phyloP scores from a whole-genome alignment of 2,329 filamentous ascomycete species.

The Ceratocystis smalleyi region DNA sequence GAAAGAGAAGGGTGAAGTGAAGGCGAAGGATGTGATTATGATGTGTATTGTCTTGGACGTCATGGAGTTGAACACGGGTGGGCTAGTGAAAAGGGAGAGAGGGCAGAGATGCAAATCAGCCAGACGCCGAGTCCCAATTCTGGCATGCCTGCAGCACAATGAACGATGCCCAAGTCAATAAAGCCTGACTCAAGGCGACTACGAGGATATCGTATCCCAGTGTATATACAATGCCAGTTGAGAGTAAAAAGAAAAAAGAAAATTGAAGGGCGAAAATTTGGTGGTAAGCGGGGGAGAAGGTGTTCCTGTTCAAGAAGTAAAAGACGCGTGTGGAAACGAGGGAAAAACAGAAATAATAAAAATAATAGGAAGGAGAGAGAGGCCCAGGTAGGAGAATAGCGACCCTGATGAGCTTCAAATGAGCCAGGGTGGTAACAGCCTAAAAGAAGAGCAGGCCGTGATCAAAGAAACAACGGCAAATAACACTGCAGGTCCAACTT shows the following conservation, averaged over 20 bases:
- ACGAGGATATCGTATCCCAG: too few relatives aligned
- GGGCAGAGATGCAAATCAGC: not conserved
- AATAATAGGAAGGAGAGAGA: not conserved
- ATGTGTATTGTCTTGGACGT: not conserved
- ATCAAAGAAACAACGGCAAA: not conserved
- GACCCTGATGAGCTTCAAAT: not conserved
- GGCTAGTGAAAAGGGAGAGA: not conserved
- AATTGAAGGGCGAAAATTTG: not conserved
- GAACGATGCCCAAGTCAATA: not conserved
- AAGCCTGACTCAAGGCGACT: not conserved
- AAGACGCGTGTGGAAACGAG: not conserved
- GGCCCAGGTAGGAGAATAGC: not conserved
- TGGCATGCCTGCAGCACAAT: not conserved
- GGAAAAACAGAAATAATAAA: not conserved
- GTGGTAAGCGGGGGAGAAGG: conserved; percentile 1
- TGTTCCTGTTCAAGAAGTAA: not conserved
- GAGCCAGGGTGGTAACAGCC: not conserved
- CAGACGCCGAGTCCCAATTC: not conserved
- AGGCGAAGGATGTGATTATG: not conserved
- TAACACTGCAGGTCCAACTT: not conserved
- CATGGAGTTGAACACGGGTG: not conserved
- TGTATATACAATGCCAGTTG: not conserved
- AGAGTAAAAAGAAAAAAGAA: not conserved
- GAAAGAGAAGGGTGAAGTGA: not conserved
- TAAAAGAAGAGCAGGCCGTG: not conserved